phyloP scores from a whole-genome alignment of 73 alveolate species.

The Blepharisma stoltei region DNA sequence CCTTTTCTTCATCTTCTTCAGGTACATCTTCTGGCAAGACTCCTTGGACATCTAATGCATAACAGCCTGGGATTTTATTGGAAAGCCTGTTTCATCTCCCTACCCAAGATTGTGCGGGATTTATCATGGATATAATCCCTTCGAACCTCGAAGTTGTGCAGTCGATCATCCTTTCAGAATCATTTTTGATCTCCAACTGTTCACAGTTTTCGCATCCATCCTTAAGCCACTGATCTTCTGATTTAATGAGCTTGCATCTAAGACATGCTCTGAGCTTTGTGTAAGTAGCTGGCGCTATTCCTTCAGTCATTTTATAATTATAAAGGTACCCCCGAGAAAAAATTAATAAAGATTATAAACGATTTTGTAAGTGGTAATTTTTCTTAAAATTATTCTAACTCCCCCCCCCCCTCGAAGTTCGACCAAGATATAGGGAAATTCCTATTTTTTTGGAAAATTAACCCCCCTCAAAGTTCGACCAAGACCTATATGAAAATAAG shows the following conservation, averaged over 20 bases:
- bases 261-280: constrained; percentile 46
- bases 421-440: no score
- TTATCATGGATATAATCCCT: constrained; percentile 41
- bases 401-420: no score
- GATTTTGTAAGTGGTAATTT: no score
- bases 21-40: constrained; percentile 7
- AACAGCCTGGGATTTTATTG: constrained; percentile 48
- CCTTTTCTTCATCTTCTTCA: constrained; percentile 26
- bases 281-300: constrained; percentile 8
- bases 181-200: neutral
- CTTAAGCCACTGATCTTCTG: constrained; percentile 40
- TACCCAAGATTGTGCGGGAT: constrained; percentile 50
- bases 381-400: no score
- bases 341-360: no score
- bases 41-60: constrained; percentile 44
- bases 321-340: no score
- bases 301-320: constrained; percentile 15
- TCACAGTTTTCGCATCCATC: constrained; percentile 58
- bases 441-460: no score
- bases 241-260: constrained; percentile 43
- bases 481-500: no score
- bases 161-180: neutral
- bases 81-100: constrained; percentile 42
- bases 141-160: constrained; percentile 38
- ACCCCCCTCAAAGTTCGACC: no score